Evolutionary conservation across 1,139 yeast genomes (phyloP).

Genomic region (Yamadazyma triangularis): DNA sequence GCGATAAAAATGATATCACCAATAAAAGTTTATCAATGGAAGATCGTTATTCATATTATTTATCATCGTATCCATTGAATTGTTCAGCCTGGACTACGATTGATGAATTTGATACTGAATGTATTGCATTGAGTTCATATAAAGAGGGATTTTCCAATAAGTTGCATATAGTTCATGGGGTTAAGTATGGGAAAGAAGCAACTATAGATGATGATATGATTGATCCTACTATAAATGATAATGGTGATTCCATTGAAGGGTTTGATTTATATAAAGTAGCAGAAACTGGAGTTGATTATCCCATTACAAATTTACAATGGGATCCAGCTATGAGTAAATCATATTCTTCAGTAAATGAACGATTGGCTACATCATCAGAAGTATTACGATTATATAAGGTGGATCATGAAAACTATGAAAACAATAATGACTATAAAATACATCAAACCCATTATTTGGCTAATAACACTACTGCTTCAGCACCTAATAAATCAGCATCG

Average conservation of each 20-base stretch:
- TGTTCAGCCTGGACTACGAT: conserved; percentile 62
- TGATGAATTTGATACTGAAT: conserved; percentile 36
- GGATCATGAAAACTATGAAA: conserved; percentile 26
- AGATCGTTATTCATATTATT: conserved; percentile 50
- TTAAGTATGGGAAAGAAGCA: conserved; percentile 24
- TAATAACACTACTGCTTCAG: conserved; percentile 26
- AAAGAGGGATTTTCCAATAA: conserved; percentile 66
- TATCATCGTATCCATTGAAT: conserved; percentile 59
- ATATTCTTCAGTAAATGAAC: conserved; percentile 24
- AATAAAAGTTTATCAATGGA: conserved; percentile 7
- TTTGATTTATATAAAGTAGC: conserved; percentile 46
- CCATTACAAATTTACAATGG: conserved; percentile 70
- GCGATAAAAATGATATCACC: too few relatives aligned
- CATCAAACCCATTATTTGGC: conserved; percentile 40
- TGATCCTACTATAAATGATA: conserved; percentile 1
- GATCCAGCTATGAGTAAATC: conserved; percentile 45
- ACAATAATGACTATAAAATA: conserved; percentile 27
- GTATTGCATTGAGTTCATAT: conserved; percentile 63
- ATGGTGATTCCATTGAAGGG: conserved; percentile 24
- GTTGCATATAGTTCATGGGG: conserved; percentile 45
- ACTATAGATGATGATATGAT: conserved; percentile 6
- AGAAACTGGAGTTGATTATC: conserved; percentile 58
- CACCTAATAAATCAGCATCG: conserved; percentile 1
- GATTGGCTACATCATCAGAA: conserved; percentile 68
- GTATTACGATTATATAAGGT: conserved; percentile 65